Evolutionary conservation across 768 basidiomycete species (phyloP).

Genomic region (Tremella fuciformis): DNA sequence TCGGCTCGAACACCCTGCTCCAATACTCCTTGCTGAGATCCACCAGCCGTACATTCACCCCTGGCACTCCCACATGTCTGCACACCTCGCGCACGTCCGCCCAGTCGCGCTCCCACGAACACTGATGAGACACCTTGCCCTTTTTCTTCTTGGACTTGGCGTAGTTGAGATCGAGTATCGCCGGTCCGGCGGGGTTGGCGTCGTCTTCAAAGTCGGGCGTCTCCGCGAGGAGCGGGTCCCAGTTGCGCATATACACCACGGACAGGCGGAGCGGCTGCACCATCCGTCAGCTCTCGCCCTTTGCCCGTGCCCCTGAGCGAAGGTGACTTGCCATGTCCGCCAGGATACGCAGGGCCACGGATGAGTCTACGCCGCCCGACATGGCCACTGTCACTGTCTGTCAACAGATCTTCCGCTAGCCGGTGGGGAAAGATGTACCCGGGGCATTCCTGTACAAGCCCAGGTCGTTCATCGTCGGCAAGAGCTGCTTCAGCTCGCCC

Average conservation of each 20-base stretch:
- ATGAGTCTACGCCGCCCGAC: conserved; percentile 95
- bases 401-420: not conserved
- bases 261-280: conserved; percentile 82
- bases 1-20: conserved; percentile 84
- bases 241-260: conserved; percentile 93
- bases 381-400: conserved; percentile 77
- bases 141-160: not conserved
- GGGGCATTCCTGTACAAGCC: conserved; percentile 31
- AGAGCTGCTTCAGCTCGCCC: conserved; percentile 13
- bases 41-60: conserved; percentile 48
- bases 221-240: conserved; percentile 56
- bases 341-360: conserved; percentile 75
- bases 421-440: conserved; percentile 21
- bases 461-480: conserved; percentile 23
- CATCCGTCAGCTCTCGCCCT: not conserved
- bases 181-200: conserved; percentile 2
- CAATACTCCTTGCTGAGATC: conserved; percentile 91
- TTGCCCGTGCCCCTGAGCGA: no score
- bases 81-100: conserved; percentile 82
- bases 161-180: conserved; percentile 6
- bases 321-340: conserved; percentile 60
- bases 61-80: conserved; percentile 56
- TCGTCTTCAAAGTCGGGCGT: conserved; percentile 3
- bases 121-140: conserved; percentile 52
- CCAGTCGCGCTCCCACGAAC: conserved; percentile 96